Conservation (phyloP, 164 flowering plant genomes). For the Brasenia schreberi region DNA sequence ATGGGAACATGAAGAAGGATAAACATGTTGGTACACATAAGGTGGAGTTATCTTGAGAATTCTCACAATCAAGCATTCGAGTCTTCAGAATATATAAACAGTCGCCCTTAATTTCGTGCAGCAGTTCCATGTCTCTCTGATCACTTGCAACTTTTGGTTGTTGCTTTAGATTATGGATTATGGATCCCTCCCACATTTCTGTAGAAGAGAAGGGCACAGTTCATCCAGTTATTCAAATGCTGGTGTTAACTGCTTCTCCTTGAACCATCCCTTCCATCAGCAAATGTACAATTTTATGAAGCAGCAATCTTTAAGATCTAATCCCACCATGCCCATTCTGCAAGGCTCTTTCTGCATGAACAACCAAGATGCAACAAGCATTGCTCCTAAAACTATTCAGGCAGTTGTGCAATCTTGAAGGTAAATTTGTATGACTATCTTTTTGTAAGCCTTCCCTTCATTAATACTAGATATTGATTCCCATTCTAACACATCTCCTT, state of each 20-base stretch:
- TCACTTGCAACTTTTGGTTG: background rate
- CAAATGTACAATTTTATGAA: constrained; percentile 56
- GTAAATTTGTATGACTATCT: too few species aligned
- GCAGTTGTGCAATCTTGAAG: too few species aligned
- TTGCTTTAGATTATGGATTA: constrained; percentile 60
- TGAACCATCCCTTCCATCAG: constrained; percentile 79
- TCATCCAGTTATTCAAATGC: constrained; percentile 35
- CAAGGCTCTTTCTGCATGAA: constrained; percentile 72
- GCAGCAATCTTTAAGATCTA: constrained; percentile 24
- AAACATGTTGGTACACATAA: background rate
- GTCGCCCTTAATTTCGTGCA: background rate
- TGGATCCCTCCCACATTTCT: constrained; percentile 70
- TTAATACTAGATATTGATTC: too few species aligned
- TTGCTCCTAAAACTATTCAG: too few species aligned
- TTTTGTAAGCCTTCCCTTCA: too few species aligned
- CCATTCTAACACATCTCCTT: too few species aligned
- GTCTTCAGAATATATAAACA: too few species aligned
- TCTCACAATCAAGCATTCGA: too few species aligned
- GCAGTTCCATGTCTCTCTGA: background rate
- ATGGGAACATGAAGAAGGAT: background rate
- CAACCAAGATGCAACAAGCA: background rate
- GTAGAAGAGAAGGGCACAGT: constrained; percentile 57
- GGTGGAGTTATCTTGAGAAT: too few species aligned
- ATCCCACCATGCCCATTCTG: constrained; percentile 22
- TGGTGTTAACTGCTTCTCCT: constrained; percentile 39